These are phyloP conservation scores for Zygotorulaspora chibaensis DNA, from an alignment of 805 yeast species.

Conservation along the genomic window DNA sequence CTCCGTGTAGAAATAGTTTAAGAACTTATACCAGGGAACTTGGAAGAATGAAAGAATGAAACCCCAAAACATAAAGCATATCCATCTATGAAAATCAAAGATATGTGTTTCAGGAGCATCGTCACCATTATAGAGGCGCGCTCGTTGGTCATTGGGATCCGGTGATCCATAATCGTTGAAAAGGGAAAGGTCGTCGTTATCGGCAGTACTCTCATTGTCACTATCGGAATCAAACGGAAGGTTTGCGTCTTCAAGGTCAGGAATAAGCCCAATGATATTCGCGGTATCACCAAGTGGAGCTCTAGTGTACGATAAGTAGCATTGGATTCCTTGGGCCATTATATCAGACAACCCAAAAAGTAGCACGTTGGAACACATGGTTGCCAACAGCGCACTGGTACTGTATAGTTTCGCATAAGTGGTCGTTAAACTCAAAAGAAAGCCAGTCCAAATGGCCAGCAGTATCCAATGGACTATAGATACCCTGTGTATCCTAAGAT, in stretches of 20 bases:
- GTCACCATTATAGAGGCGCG: not conserved
- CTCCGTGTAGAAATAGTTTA: slow-evolving; percentile 70
- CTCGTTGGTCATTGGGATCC: slow-evolving; percentile 1
- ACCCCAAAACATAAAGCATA: slow-evolving; percentile 87
- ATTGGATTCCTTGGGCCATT: slow-evolving; percentile 70
- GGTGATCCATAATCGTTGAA: slow-evolving; percentile 31
- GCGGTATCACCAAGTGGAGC: slow-evolving; percentile 24
- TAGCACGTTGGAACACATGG: slow-evolving; percentile 72
- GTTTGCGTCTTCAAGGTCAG: slow-evolving; percentile 5
- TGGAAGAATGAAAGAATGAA: slow-evolving; percentile 75
- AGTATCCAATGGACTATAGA: slow-evolving; percentile 57
- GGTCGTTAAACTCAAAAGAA: slow-evolving; percentile 51
- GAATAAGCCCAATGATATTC: slow-evolving; percentile 13
- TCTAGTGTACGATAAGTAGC: slow-evolving; percentile 25
- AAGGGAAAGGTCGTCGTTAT: slow-evolving; percentile 24
- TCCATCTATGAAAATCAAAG: slow-evolving; percentile 66
- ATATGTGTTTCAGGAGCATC: slow-evolving; percentile 11
- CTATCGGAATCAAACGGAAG: slow-evolving; percentile 5
- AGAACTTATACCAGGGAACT: slow-evolving; percentile 81
- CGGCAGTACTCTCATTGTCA: slow-evolving; percentile 14
- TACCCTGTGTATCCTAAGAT: slow-evolving; percentile 38
- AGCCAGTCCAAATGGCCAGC: slow-evolving; percentile 43
- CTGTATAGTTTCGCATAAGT: slow-evolving; percentile 59
- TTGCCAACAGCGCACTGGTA: slow-evolving; percentile 65
- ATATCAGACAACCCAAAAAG: slow-evolving; percentile 89